Base-by-base conservation (phyloP, 164 flowering plant species). In the Vitis riparia region DNA sequence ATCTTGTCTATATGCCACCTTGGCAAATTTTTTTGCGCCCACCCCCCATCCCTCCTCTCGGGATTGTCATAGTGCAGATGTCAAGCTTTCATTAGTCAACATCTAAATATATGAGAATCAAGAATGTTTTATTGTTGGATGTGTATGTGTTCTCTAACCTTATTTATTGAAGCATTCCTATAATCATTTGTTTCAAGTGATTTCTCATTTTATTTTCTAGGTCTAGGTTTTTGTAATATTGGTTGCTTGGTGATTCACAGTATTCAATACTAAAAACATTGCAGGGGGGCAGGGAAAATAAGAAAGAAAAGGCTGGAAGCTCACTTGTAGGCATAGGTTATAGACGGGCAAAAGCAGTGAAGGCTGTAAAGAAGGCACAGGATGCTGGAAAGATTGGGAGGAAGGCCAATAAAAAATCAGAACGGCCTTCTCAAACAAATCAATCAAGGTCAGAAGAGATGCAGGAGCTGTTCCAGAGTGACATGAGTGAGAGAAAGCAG, bases 321-420 rank as follows among this genome's bases (percentile, higher is more conserved):
- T 78, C 93, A 51, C 84, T 94, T 62, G 95, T 92, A 62, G 97
- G 89, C 27, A 49, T 90, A 59, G 98, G 86, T 44, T 87, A 90
- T 77, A 83, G 86, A 59, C 82, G 88, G 30, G 98, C 97, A 67
- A 95, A 92, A 78, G 89, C 98, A 62, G 88, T 73, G 15, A 92
- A 95, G 80, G 93, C 93, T 57, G 75, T 67, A 8, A 82, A 77
- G 55, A 94, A 77, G 85, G 94, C 98, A 44, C 75, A 72, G 44
- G 89, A 82, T 68, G 78, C 88, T 66, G 99, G 97, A 13, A 87
- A 85, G 75, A 71, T 81, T 63, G 78, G 80, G 58, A 79, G 63
- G 59, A 84, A 78, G 58, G 1, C 69, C 2, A 78, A 23, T 6
- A 85, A 84, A 72, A 80, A 79, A 27, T 51, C 79, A 1, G 88